Conservation (phyloP, 768 basidiomycete genomes). For the Neoboletus subvelutipes region DNA sequence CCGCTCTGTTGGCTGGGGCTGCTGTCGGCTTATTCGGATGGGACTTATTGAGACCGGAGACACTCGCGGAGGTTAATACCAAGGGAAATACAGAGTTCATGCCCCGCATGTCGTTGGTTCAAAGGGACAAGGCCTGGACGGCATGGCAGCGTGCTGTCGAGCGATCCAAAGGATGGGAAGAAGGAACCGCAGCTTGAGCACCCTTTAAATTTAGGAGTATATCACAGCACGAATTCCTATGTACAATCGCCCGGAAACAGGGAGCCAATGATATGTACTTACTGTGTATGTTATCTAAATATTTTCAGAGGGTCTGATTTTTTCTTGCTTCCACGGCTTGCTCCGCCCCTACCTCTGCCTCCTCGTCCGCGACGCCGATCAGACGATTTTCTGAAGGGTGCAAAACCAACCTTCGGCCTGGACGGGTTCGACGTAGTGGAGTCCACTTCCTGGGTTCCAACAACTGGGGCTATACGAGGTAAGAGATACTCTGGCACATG, state of each 20-base stretch:
- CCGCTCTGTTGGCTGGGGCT: constrained; percentile 89
- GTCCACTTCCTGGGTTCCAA: constrained; percentile 36
- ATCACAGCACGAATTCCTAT: neutral
- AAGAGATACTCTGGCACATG: constrained; percentile 92
- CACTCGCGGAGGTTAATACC: constrained; percentile 83
- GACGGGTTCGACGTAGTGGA: constrained; percentile 9
- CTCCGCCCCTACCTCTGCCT: constrained; percentile 41
- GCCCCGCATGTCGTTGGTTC: constrained; percentile 50
- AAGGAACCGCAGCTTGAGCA: constrained; percentile 38
- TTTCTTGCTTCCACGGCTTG: constrained; percentile 48
- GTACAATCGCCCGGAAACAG: neutral
- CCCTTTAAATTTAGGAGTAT: neutral
- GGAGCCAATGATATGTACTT: neutral
- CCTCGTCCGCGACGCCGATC: constrained; percentile 53
- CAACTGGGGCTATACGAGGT: constrained; percentile 62
- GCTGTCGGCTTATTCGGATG: constrained; percentile 89
- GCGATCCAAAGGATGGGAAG: constrained; percentile 81
- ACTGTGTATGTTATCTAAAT: constrained; percentile 42
- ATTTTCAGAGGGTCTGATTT: constrained; percentile 83
- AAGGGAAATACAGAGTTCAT: constrained; percentile 72
- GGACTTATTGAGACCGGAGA: constrained; percentile 83
- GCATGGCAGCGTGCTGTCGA: constrained; percentile 91
- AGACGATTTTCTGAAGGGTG: constrained; percentile 68
- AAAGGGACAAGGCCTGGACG: constrained; percentile 64
- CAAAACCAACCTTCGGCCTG: constrained; percentile 49